Conservation (phyloP, 345 rosid species). For the Acer yangbiense region DNA sequence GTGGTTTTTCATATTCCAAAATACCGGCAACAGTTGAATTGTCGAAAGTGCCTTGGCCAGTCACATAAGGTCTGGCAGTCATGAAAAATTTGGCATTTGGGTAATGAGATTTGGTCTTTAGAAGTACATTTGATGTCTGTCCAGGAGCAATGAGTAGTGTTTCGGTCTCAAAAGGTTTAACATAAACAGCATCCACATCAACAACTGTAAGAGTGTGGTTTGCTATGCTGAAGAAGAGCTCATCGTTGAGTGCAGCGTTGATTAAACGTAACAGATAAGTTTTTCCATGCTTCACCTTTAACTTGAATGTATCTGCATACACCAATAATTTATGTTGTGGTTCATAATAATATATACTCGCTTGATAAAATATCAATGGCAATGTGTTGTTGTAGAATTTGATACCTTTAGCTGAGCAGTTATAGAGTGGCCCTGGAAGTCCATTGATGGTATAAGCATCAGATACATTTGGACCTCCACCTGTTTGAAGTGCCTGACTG, state of each 20-base stretch:
- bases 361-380: no score
- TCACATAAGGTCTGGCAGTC: constrained; percentile 63
- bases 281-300: constrained; percentile 52
- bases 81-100: constrained; percentile 55
- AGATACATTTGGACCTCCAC: constrained; percentile 81
- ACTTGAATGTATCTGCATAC: constrained; percentile 39
- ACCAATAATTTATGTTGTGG: neutral
- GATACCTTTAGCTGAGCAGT: constrained; percentile 72
- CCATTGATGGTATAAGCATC: constrained; percentile 80
- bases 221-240: constrained; percentile 58
- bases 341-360: no score
- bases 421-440: constrained; percentile 74
- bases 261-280: constrained; percentile 47
- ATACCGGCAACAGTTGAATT: constrained; percentile 46
- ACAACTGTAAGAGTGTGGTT: constrained; percentile 50
- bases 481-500: constrained; percentile 64
- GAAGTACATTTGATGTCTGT: constrained; percentile 49
- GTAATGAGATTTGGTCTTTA: constrained; percentile 38
- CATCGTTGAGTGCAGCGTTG: constrained; percentile 55
- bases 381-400: no score
- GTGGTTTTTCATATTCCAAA: constrained; percentile 35
- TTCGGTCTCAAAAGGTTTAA: constrained; percentile 42
- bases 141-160: constrained; percentile 48
- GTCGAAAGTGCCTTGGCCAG: constrained; percentile 65
- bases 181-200: constrained; percentile 44